Percentiles rank a stretch among this genome's conserved stretches.
These are phyloP conservation scores for Leccinum fibrillosum DNA, from an alignment of 768 basidiomycete species.

Conservation along the genomic window DNA sequence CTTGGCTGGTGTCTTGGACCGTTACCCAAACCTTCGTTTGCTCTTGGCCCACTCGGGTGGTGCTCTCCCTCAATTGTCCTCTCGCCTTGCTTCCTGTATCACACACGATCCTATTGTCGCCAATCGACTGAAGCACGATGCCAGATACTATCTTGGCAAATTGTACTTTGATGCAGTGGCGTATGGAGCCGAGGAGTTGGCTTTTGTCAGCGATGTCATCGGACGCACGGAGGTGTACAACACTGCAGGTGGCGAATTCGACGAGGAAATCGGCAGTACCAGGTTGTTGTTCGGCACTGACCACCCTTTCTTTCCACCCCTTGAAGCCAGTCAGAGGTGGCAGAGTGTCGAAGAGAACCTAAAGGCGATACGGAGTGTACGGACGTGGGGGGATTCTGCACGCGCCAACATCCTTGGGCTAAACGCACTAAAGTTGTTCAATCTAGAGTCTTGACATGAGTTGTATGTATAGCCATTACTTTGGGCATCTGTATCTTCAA, in stretches of 20 bases:
- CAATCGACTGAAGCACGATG: constrained; percentile 73
- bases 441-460: constrained; percentile 33
- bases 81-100: constrained; percentile 81
- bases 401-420: constrained; percentile 64
- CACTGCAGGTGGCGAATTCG: constrained; percentile 27
- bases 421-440: constrained; percentile 74
- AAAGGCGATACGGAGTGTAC: constrained; percentile 57
- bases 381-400: constrained; percentile 38
- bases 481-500: constrained; percentile 85
- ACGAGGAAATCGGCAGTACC: constrained; percentile 45
- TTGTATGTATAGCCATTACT: constrained; percentile 21
- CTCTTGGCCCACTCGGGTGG: constrained; percentile 89
- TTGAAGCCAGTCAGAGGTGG: constrained; percentile 69
- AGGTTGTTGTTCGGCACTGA: constrained; percentile 83
- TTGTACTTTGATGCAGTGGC: constrained; percentile 86
- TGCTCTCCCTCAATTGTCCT: constrained; percentile 78
- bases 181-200: constrained; percentile 83
- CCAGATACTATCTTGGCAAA: constrained; percentile 77
- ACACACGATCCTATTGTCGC: constrained; percentile 81
- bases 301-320: constrained; percentile 89
- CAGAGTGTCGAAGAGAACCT: constrained; percentile 82
- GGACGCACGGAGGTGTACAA: constrained; percentile 55
- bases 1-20: constrained; percentile 76
- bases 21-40: constrained; percentile 69
- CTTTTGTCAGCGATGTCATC: constrained; percentile 70